Evolutionary conservation across 192 early-diverging fungal species (phyloP).

Genomic region (Jimgerdemannia flammicorona): DNA sequence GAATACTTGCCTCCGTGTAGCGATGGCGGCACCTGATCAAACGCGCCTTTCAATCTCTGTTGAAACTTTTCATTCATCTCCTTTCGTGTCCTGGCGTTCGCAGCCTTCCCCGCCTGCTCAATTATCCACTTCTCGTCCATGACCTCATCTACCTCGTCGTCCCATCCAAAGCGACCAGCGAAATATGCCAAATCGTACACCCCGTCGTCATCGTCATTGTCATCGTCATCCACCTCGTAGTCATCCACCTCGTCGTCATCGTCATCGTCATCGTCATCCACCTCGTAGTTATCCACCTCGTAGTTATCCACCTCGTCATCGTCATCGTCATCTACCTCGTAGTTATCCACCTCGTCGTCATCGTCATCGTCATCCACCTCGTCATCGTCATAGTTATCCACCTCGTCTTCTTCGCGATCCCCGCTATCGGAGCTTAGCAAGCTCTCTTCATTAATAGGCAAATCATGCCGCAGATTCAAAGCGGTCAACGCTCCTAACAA

Average conservation of each 20-base stretch:
- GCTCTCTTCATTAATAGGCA: conserved; percentile 26
- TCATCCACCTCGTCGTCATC: conserved; percentile 10
- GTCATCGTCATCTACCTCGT: too few relatives aligned
- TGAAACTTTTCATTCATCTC: neutral
- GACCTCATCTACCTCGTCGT: conserved; percentile 10
- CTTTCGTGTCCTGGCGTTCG: neutral
- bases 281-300: conserved; percentile 9
- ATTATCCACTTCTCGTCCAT: conserved; percentile 22
- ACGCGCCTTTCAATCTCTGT: neutral
- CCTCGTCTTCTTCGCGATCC: conserved; percentile 18
- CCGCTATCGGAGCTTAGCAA: conserved; percentile 22
- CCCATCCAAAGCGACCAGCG: conserved; percentile 3
- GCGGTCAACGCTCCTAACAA: neutral
- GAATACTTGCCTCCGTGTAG: conserved; percentile 5
- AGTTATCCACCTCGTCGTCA: too few relatives aligned
- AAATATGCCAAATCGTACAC: conserved; percentile 27
- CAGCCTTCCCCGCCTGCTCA: conserved; percentile 8
- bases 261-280: neutral
- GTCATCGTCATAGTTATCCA: conserved; percentile 13
- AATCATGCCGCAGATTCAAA: neutral
- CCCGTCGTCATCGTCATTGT: conserved; percentile 10
- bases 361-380: conserved; percentile 8
- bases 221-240: conserved; percentile 12
- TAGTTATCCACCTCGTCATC: conserved; percentile 12
- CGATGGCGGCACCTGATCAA: conserved; percentile 3